phyloP scores from a whole-genome alignment of 2,329 filamentous ascomycete genomes.

The Sporothrix brasiliensis region DNA sequence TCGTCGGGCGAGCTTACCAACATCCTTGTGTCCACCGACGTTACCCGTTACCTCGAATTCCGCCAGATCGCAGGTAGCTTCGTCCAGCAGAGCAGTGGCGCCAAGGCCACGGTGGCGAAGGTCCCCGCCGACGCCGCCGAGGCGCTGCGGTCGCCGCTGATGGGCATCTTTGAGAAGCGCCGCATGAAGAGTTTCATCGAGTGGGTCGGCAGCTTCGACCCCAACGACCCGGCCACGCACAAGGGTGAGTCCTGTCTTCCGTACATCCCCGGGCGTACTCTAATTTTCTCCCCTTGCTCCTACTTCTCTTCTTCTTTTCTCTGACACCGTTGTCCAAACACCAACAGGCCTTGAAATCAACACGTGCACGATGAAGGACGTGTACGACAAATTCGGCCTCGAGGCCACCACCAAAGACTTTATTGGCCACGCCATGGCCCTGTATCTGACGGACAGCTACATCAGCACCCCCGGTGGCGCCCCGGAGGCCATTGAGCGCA shows the following conservation, averaged over 20 bases:
- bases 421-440: constrained; percentile 96
- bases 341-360: constrained; percentile 73
- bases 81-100: constrained; percentile 82
- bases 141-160: constrained; percentile 87
- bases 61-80: constrained; percentile 95
- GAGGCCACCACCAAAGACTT: constrained; percentile 91
- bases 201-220: constrained; percentile 87
- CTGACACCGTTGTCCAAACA: not conserved
- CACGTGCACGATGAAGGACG: constrained; percentile 89
- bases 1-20: constrained; percentile 97
- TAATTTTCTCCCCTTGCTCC: not conserved
- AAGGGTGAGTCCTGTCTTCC: constrained; percentile 65
- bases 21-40: constrained; percentile 94
- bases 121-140: constrained; percentile 91
- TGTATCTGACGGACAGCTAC: constrained; percentile 90
- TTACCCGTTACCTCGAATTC: constrained; percentile 86
- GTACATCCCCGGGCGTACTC: not conserved
- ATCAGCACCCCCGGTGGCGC: constrained; percentile 72
- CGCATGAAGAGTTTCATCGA: constrained; percentile 95
- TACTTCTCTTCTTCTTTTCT: not conserved
- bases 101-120: constrained; percentile 91
- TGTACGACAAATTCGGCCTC: constrained; percentile 96
- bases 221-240: constrained; percentile 80
- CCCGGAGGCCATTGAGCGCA: constrained; percentile 85
- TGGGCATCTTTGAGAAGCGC: constrained; percentile 98